Base-by-base conservation (phyloP, 768 basidiomycete genomes). In the Amanita pallidorosea region DNA sequence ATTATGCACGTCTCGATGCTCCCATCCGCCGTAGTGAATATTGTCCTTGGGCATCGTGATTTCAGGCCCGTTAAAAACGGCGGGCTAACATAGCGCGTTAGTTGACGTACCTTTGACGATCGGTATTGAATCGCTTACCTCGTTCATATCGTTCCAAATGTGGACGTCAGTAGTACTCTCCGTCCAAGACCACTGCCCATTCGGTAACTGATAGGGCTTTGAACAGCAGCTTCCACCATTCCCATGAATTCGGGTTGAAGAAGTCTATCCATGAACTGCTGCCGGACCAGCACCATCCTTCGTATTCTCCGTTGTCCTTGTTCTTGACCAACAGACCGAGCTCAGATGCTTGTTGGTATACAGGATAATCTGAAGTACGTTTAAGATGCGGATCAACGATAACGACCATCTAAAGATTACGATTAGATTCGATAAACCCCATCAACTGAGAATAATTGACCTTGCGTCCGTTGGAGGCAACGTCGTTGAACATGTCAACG, bases 141-240 rank as follows among this genome's bases (percentile, higher is more conserved):
- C 96, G 57, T 97, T 97, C 96, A 99, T 99, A 62, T 99, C 96
- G 63, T 98, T 98, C 96, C 96, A 99, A 57, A 98, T 92, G 63
- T 84, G 85, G 12, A 97, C 77, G 57, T 81, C 78, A 27, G 83
- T 79, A 2, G 90, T 91, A 57, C 93, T 88, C 55, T 88, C 68
- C 0, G 72, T 78, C 85, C 89, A 90, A 6, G 80, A 70, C 78
- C 82, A 90, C n/a, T 73, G 67, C 42, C 73, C 77, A 53, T 72
- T 72, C 59, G 65, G 70, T 29, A 71, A 67, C 44, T 70, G 65
- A 54, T 72, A 66, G 7, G 71, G 72, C n/a, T 65, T 84, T 85
- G 74, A 96, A 98, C 53, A 95, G 71, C 4, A 73, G 71, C 53
- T 73, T 83, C 94, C 94, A 99, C 83, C 92, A 92, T 33, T 80